Evolutionary conservation across 805 yeast species (phyloP).

Genomic region (Vanderwaltozyma tropicalis): DNA sequence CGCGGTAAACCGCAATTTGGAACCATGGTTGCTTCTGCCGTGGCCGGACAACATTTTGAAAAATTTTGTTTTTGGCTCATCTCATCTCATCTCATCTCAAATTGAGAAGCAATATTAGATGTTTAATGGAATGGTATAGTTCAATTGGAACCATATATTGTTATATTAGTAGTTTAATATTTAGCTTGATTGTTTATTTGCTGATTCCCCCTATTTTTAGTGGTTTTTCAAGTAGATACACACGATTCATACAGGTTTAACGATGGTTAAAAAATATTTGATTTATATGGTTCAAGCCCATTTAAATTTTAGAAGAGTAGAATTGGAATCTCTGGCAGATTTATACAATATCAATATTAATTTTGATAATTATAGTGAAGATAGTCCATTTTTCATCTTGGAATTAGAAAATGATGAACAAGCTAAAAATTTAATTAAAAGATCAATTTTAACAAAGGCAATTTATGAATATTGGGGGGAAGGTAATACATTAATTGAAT

Average conservation of each 20-base stretch:
- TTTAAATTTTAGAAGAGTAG: conserved; percentile 68
- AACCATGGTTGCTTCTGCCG: no score
- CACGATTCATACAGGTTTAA: background rate
- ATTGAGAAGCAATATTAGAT: no score
- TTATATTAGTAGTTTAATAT: background rate
- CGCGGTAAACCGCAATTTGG: no score
- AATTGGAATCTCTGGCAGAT: conserved; percentile 74
- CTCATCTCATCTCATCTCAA: background rate
- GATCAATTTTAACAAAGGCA: conserved; percentile 64
- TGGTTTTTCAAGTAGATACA: background rate
- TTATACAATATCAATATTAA: conserved; percentile 47
- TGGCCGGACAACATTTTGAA: no score
- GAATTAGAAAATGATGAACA: conserved; percentile 53
- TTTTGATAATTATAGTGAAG: conserved; percentile 45
- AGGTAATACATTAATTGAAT: conserved; percentile 43
- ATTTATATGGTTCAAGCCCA: conserved; percentile 82
- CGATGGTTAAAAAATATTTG: conserved; percentile 38
- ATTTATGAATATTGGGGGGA: conserved; percentile 77
- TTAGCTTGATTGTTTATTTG: background rate
- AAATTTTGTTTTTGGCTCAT: background rate
- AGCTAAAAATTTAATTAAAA: conserved; percentile 51
- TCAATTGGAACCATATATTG: no score
- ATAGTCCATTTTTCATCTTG: conserved; percentile 62
- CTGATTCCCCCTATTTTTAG: background rate
- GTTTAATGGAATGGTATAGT: no score